Conservation (phyloP, 2,329 filamentous ascomycete species). For the Phaeosphaeria sp. region DNA sequence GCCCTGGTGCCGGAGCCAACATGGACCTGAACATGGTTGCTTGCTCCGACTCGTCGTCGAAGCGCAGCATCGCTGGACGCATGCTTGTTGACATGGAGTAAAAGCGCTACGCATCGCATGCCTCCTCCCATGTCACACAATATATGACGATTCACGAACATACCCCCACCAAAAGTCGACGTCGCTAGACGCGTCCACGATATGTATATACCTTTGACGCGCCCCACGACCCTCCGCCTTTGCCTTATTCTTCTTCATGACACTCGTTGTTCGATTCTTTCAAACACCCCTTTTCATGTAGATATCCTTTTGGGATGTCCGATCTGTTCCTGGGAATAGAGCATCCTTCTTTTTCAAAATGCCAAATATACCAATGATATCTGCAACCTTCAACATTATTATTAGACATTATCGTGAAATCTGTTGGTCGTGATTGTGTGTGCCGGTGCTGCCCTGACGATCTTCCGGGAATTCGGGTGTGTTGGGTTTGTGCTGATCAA, state of each 20-base stretch:
- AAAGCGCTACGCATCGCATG: too few species aligned
- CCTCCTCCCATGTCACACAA: background rate
- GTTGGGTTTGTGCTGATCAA: background rate
- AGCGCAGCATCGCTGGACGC: slow-evolving; percentile 34
- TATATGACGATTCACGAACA: background rate
- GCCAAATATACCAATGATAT: background rate
- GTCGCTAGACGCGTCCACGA: background rate
- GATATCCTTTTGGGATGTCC: slow-evolving; percentile 1
- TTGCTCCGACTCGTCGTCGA: slow-evolving; percentile 27
- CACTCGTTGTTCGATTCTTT: background rate
- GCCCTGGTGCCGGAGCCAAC: slow-evolving; percentile 17
- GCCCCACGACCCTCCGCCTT: background rate
- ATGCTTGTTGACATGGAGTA: slow-evolving; percentile 12
- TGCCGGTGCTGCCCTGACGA: background rate
- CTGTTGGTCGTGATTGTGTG: background rate
- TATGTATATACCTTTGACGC: background rate
- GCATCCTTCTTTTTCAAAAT: background rate
- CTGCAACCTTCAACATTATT: background rate
- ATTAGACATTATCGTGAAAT: too few species aligned
- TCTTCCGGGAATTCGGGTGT: background rate
- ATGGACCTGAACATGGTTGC: slow-evolving; percentile 32
- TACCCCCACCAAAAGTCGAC: background rate
- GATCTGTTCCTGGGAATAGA: background rate
- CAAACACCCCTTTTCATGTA: slow-evolving; percentile 1
- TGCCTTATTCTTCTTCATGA: background rate